Base-by-base conservation (phyloP, 2,329 filamentous ascomycete species). In the Pestalotiopsis sp. region DNA sequence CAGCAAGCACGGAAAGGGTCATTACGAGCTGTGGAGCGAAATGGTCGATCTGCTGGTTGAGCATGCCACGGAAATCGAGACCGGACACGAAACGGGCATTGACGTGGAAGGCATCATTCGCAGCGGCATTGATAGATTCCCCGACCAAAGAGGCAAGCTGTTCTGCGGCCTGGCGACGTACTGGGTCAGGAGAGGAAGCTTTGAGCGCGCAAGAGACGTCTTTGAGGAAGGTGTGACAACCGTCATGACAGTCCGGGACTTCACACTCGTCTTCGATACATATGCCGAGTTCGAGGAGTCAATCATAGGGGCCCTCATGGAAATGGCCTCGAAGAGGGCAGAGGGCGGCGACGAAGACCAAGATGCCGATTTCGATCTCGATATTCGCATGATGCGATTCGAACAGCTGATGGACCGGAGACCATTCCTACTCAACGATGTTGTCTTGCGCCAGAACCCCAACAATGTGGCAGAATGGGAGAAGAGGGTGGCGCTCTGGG, bases 281-380 rank as follows among this genome's bases (percentile, higher is more conserved):
- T 99, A 98, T 77, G 91, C 93, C 39, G 96, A 99, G 80, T 98
- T 98, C 71, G 96, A 99, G 80, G 97, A 99, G 82, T 95, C 95
- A 0, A 92, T 98, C 73, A 97, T 98, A 72, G 92, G 93, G 14
- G 91, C 91, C 62, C 85, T 98, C 74, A 97, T 99, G 91, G 95
- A 98, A 75, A 88, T 93, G 66, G 95, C 95, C 1, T 92, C 94
- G 6, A 82, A 84, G 63, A 91, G 95, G 58, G 90, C 93, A n/a
- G 91, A 94, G 66, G 93, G 94, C 76, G 93, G 92, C 12, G 86
- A 90, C 59, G 80, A 91, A 1, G 92, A 98, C 75, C 90, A 95
- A 71, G 90, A 94, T 71, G 93, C 94, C 12, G 96, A 99, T 78
- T 93, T 97, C 70, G 95, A 98, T 76, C 87, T 99, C 38, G 97